Evolutionary conservation across 768 basidiomycete species (phyloP), one percentile per base, ranked within the genome.

Genomic region (Tremella fuciformis): DNA sequence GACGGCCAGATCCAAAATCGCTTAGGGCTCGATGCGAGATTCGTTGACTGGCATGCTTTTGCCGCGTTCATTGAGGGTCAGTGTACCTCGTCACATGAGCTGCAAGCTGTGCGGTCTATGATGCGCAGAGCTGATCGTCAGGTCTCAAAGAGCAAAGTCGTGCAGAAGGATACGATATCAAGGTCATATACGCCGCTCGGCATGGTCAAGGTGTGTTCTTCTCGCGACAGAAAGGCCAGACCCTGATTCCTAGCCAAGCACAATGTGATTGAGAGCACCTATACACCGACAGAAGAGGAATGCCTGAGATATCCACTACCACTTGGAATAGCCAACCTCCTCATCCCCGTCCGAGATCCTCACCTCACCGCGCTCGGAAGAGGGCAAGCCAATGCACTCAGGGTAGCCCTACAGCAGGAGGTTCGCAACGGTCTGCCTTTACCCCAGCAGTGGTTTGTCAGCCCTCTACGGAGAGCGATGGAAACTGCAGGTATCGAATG

Each of bases 401-500:
- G 50, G 13, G 18, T 34, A 15, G 61, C 60, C 9, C 46, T 68
- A 3, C 37, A 63, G 53, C 34, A 57, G 21, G 66, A 68, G 53
- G 21, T 50, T 1, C 7, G 9, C 11, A 41, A 56, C 13, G 64
- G 60, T 2, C 62, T 68, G 64, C 66, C 66, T 13, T 6, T 60
- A 25, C 66, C 66, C 16, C 29, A 55, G 29, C 38, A 39, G 42
- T 68, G 53, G 53, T 68, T 59, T 39, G 56, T 58, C 1, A 65
- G 64, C 42, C 61, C 66, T 9, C 39, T 68, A 18, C 56, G 44
- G 18, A 25, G 66, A 19, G 53, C 60, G 0, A 59, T 62, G 9
- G 63, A 68, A 39, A 68, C 66, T 8, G 50, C 53, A 34, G 66
- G 66, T 22, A 53, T 63, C 13, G 64, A 65, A 34, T 68, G 66